These are phyloP conservation scores for Mycosphaerella sp. DNA, from an alignment of 2,329 filamentous ascomycete genomes.

Conservation along the genomic window DNA sequence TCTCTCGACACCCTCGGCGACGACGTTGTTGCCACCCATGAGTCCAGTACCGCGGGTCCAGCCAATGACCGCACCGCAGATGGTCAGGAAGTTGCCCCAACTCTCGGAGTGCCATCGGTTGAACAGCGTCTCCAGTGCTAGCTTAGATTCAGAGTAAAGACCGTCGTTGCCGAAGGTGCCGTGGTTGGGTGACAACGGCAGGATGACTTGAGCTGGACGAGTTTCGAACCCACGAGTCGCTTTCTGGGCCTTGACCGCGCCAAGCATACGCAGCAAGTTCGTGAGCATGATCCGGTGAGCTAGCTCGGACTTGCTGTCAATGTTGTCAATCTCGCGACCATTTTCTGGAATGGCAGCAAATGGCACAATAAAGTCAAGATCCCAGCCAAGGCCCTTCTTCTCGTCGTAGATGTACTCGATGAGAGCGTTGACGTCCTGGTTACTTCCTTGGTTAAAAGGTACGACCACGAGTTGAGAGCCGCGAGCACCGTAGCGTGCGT, in stretches of 20 bases:
- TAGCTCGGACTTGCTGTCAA: constrained; percentile 96
- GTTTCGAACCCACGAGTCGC: constrained; percentile 82
- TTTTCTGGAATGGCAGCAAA: constrained; percentile 98
- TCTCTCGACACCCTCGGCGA: constrained; percentile 92
- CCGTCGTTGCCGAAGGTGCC: constrained; percentile 97
- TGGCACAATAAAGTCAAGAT: constrained; percentile 90
- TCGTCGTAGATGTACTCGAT: constrained; percentile 94
- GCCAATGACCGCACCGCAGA: constrained; percentile 96
- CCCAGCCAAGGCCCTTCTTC: constrained; percentile 96
- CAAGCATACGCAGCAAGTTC: constrained; percentile 86
- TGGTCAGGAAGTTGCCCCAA: constrained; percentile 96
- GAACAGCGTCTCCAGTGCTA: constrained; percentile 94
- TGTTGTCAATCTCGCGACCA: constrained; percentile 90
- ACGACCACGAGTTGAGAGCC: constrained; percentile 97
- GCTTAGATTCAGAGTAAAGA: constrained; percentile 96
- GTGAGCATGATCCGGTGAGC: constrained; percentile 99
- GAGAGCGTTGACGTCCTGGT: constrained; percentile 92
- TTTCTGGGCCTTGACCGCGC: constrained; percentile 87
- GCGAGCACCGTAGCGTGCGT: constrained; percentile 84
- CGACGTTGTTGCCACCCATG: constrained; percentile 97
- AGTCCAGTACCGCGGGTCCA: constrained; percentile 98
- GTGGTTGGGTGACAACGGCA: constrained; percentile 95
- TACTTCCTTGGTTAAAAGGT: constrained; percentile 98
- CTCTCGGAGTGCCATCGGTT: constrained; percentile 97
- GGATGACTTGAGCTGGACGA: constrained; percentile 89